Percentiles rank a stretch among this genome's conserved stretches.
phyloP scores from a whole-genome alignment of 2,329 filamentous ascomycete genomes.

The Botryosphaeria agaves region DNA sequence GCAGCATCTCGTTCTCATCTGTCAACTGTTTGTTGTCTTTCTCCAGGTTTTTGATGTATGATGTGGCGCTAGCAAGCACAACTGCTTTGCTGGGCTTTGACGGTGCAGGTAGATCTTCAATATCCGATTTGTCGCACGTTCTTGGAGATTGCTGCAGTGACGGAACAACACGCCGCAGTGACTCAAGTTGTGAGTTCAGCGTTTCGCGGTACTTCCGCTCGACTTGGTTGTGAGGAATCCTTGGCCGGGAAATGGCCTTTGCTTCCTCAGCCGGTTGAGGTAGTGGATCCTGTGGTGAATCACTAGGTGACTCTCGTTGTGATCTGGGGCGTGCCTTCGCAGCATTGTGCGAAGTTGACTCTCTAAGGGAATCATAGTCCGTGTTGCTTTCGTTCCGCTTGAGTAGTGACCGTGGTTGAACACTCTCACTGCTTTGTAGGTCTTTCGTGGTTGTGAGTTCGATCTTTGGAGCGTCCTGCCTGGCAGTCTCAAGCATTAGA shows the following conservation, averaged over 20 bases:
- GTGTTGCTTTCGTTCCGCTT: constrained; percentile 18
- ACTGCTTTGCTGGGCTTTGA: constrained; percentile 27
- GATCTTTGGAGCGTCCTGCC: too few relatives aligned
- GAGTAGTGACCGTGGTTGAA: constrained; percentile 13
- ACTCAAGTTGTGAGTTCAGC: constrained; percentile 27
- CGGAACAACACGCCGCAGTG: constrained; percentile 20
- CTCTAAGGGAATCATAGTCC: constrained; percentile 7
- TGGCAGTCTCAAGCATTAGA: too few relatives aligned
- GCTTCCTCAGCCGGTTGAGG: constrained; percentile 7
- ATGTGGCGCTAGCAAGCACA: constrained; percentile 26
- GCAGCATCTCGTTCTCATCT: constrained; percentile 20
- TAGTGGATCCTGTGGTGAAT: constrained; percentile 9
- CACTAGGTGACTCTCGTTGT: constrained; percentile 14
- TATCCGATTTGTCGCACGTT: constrained; percentile 20
- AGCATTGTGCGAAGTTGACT: constrained; percentile 5
- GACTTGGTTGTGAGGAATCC: constrained; percentile 26
- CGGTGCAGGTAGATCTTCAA: constrained; percentile 23
- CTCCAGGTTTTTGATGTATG: constrained; percentile 28
- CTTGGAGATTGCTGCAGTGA: constrained; percentile 18
- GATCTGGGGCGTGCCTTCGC: too few relatives aligned
- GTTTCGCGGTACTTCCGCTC: constrained; percentile 29
- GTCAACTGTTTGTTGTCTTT: constrained; percentile 21
- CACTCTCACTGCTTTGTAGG: constrained; percentile 12
- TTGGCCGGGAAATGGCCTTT: constrained; percentile 17
- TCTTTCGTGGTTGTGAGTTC: constrained; percentile 11